Conservation (phyloP, 1,284 basidiomycete genomes). For the Rhodotorula glutinis region DNA sequence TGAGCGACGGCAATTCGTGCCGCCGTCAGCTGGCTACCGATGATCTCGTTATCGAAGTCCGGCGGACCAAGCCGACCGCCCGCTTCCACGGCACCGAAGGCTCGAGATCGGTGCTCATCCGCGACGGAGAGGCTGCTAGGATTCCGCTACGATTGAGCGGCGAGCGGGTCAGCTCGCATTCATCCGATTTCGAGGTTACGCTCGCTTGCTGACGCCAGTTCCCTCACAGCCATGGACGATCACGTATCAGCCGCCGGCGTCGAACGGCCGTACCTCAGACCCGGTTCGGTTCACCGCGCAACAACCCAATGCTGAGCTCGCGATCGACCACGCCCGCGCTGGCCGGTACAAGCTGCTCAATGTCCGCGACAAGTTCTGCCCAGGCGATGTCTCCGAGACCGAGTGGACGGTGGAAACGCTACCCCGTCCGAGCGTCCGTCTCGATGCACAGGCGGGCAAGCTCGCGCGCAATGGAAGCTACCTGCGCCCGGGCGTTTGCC, state of each 20-base stretch:
- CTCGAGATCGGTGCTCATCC: constrained; percentile 55
- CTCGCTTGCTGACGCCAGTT: background rate
- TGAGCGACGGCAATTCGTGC: constrained; percentile 75
- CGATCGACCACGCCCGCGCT: constrained; percentile 50
- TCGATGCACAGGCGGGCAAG: constrained; percentile 50
- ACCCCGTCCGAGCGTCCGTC: constrained; percentile 58
- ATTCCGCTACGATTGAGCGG: constrained; percentile 81
- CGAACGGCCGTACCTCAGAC: background rate
- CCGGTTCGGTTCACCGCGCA: constrained; percentile 15
- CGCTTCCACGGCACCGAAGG: constrained; percentile 69
- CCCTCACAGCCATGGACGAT: constrained; percentile 78
- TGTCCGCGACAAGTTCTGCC: constrained; percentile 77
- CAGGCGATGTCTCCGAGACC: constrained; percentile 63
- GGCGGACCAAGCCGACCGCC: constrained; percentile 78
- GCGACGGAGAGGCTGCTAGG: constrained; percentile 70
- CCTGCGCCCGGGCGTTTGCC: constrained; percentile 72
- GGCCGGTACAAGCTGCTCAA: constrained; percentile 73
- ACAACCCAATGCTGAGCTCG: constrained; percentile 32
- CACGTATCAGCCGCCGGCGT: constrained; percentile 57
- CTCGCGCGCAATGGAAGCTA: constrained; percentile 62
- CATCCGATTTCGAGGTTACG: background rate
- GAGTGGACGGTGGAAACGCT: constrained; percentile 72
- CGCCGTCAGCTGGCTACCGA: constrained; percentile 67
- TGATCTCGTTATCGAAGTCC: constrained; percentile 83
- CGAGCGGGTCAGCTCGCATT: constrained; percentile 60